phyloP scores from a whole-genome alignment of 139 green algal genomes.

The Chlorella sorokiniana region DNA sequence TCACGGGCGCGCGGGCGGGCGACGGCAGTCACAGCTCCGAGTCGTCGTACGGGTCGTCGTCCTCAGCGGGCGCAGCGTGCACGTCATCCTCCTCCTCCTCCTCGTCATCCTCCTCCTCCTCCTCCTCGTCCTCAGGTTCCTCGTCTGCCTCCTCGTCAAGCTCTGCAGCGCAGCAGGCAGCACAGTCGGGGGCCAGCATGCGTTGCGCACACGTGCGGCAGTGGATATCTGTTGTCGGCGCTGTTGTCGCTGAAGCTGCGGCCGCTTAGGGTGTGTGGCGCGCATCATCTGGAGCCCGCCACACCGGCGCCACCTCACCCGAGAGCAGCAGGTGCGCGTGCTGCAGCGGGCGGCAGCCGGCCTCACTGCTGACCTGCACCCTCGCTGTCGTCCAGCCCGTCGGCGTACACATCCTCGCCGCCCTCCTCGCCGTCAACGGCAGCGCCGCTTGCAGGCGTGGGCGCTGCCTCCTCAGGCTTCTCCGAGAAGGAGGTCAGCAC shows the following conservation, averaged over 20 bases:
- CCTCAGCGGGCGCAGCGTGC: background rate
- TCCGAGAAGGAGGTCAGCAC: constrained; percentile 47
- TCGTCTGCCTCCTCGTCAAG: background rate
- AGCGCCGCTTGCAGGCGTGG: background rate
- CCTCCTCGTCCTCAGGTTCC: background rate
- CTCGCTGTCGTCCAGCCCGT: constrained; percentile 21
- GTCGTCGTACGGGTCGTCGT: background rate
- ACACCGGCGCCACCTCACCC: too few relatives aligned
- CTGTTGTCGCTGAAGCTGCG: too few relatives aligned
- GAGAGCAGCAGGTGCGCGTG: too few relatives aligned
- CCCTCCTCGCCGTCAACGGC: background rate
- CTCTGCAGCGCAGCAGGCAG: background rate
- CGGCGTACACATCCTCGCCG: constrained; percentile 18
- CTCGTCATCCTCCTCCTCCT: background rate
- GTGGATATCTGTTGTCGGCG: too few relatives aligned
- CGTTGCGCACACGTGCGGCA: too few relatives aligned
- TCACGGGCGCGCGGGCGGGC: too few relatives aligned
- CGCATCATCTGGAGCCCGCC: too few relatives aligned
- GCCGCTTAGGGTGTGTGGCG: too few relatives aligned
- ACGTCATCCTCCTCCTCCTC: constrained; percentile 7
- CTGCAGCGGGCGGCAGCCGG: background rate
- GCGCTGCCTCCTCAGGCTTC: background rate
- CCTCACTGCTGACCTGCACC: constrained; percentile 1
- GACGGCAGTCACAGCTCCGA: background rate
- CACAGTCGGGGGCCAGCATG: too few relatives aligned